Evolutionary conservation across 2,329 filamentous ascomycete genomes (phyloP).

Genomic region (Monilinia laxa): DNA sequence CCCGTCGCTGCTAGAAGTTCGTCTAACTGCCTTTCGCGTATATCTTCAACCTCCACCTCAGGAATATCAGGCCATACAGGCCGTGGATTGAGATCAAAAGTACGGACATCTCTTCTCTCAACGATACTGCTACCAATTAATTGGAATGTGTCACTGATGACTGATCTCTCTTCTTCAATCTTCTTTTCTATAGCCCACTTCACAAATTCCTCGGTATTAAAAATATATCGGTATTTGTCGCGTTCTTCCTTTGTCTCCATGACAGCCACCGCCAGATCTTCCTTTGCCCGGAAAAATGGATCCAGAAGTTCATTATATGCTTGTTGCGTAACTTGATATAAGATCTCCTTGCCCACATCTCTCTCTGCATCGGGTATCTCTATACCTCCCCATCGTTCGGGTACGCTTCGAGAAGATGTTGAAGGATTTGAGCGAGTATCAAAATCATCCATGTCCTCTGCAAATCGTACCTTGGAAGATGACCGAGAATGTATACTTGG

Average conservation of each 20-base stretch:
- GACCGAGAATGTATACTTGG: conserved; percentile 61
- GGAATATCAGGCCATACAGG: conserved; percentile 29
- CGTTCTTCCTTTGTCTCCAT: conserved; percentile 62
- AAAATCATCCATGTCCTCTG: conserved; percentile 67
- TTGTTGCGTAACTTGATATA: conserved; percentile 90
- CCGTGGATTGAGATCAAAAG: background rate
- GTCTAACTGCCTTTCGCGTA: conserved; percentile 35
- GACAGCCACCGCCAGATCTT: conserved; percentile 71
- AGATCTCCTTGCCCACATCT: conserved; percentile 70
- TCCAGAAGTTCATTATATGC: conserved; percentile 92
- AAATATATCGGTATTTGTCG: conserved; percentile 53
- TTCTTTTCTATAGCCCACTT: conserved; percentile 34
- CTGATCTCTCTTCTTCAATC: conserved; percentile 16
- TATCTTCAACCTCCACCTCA: conserved; percentile 36
- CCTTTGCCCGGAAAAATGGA: conserved; percentile 76
- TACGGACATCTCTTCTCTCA: background rate
- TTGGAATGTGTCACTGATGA: background rate
- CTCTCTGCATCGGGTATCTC: conserved; percentile 77
- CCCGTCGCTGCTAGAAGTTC: conserved; percentile 36
- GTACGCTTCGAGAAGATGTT: conserved; percentile 68
- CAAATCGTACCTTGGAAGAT: conserved; percentile 76
- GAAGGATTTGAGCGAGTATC: conserved; percentile 71
- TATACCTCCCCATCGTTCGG: conserved; percentile 74
- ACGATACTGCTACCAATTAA: background rate
- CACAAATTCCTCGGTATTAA: conserved; percentile 47